phyloP scores from a whole-genome alignment of 2,329 filamentous ascomycete species.

The Fusarium nygamai region DNA sequence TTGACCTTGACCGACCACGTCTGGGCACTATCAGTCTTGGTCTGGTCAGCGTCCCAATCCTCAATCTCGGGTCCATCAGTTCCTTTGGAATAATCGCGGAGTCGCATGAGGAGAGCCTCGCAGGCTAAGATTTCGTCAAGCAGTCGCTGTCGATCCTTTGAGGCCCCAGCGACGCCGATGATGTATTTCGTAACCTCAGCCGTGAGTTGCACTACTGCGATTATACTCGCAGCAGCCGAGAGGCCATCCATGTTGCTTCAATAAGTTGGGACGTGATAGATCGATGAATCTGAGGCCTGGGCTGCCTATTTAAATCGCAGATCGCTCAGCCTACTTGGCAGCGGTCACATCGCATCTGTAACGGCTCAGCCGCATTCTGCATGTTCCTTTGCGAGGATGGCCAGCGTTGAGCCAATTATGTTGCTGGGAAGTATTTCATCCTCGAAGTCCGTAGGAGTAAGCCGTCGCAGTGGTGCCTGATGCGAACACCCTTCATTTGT shows the following conservation, averaged over 20 bases:
- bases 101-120: constrained; percentile 14
- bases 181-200: constrained; percentile 31
- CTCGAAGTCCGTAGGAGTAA: neutral
- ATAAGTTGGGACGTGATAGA: neutral
- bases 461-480: neutral
- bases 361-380: neutral
- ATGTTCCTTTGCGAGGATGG: neutral
- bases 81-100: neutral
- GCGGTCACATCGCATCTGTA: neutral
- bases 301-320: neutral
- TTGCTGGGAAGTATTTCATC: neutral
- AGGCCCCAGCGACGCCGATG: constrained; percentile 13
- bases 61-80: neutral
- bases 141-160: constrained; percentile 23
- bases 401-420: neutral
- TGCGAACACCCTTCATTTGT: neutral
- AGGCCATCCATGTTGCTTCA: neutral
- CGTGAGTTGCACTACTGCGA: constrained; percentile 35
- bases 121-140: constrained; percentile 30
- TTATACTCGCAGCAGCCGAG: constrained; percentile 27
- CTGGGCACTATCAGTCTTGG: neutral
- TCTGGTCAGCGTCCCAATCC: neutral
- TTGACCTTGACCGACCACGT: constrained; percentile 35
- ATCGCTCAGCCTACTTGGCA: neutral
- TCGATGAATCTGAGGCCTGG: neutral